Conservation (phyloP, 148 eudicot genomes). For the Suaeda aralocaspica region DNA sequence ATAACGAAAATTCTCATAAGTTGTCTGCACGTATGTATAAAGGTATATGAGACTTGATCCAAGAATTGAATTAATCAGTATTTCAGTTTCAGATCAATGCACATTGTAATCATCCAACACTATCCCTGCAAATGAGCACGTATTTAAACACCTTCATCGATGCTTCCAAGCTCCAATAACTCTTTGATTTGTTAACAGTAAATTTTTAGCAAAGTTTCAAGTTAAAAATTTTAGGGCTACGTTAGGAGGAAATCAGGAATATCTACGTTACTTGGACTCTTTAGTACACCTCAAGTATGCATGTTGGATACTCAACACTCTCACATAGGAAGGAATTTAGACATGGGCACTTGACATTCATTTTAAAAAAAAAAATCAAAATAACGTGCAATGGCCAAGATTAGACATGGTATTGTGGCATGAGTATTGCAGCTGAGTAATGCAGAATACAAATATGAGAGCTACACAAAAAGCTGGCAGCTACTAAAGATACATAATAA, state of each 20-base stretch:
- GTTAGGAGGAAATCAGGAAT: background rate
- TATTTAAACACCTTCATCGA: background rate
- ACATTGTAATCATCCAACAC: background rate
- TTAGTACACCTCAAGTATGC: too few relatives aligned
- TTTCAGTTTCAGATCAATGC: background rate
- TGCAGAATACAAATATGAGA: too few relatives aligned
- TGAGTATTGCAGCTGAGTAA: too few relatives aligned
- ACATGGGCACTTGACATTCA: too few relatives aligned
- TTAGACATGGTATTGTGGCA: too few relatives aligned
- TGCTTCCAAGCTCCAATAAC: background rate
- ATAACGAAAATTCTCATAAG: conserved; percentile 88
- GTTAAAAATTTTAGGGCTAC: background rate
- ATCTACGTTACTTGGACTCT: background rate
- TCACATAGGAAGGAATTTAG: too few relatives aligned
- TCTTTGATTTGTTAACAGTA: background rate
- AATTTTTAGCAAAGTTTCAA: background rate
- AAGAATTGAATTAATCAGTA: conserved; percentile 1
- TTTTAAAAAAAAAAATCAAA: too few relatives aligned
- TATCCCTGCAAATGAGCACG: background rate
- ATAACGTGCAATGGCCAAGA: too few relatives aligned
- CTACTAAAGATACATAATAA: too few relatives aligned
- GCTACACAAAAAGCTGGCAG: background rate
- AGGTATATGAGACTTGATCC: conserved; percentile 13
- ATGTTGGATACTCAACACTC: background rate
- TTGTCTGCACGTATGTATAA: conserved; percentile 54